Evolutionary conservation across 108 stramenopile species (phyloP).

Genomic region (Nitzschia inconspicua): DNA sequence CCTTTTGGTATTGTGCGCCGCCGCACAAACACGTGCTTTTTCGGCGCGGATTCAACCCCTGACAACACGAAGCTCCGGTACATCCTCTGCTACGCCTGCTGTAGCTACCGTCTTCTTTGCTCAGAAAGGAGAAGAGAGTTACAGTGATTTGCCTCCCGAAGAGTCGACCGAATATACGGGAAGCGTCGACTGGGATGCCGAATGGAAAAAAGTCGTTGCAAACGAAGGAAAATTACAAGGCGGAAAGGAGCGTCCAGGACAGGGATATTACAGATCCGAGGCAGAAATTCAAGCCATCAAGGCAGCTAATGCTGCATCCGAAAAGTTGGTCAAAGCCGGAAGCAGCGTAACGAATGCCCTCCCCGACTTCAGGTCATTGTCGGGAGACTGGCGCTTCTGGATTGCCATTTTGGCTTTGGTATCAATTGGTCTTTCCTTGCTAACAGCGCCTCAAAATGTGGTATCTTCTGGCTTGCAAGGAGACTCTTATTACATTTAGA

Average conservation of each 20-base stretch:
- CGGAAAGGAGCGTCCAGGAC: conserved; percentile 35
- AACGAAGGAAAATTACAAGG: conserved; percentile 17
- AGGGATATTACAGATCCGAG: conserved; percentile 56
- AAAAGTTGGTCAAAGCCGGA: conserved; percentile 13
- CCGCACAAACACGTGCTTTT: no score
- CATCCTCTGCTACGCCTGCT: no score
- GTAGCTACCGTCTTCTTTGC: no score
- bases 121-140: no score
- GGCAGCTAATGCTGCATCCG: conserved; percentile 41
- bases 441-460: conserved; percentile 14
- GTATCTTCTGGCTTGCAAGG: background rate
- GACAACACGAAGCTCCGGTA: no score
- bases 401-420: conserved; percentile 42
- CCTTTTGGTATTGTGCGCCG: no score
- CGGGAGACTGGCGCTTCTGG: conserved; percentile 59
- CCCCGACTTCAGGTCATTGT: conserved; percentile 25
- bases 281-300: conserved; percentile 55
- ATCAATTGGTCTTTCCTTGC: conserved; percentile 31
- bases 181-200: conserved; percentile 53
- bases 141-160: conserved; percentile 22
- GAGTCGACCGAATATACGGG: conserved; percentile 26
- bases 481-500: conserved; percentile 34
- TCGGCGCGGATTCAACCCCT: no score
- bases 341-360: conserved; percentile 4
- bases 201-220: conserved; percentile 59